Evolutionary conservation across 495 filamentous ascomycete genomes (phyloP).

Genomic region (Talaromyces proteolyticus): DNA sequence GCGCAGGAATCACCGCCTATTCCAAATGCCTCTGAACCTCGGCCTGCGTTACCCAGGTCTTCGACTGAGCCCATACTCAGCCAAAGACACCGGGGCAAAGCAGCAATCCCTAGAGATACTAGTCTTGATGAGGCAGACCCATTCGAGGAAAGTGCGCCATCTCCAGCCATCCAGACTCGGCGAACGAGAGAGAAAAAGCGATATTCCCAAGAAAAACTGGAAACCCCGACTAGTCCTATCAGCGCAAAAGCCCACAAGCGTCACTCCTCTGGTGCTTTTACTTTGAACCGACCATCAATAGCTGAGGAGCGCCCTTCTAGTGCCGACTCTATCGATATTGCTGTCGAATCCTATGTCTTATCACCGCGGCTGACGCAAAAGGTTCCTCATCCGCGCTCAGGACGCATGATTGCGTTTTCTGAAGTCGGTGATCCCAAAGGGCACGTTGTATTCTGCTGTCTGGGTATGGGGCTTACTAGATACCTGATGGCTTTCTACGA

Average conservation of each 20-base stretch:
- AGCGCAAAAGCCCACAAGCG: conserved; percentile 30
- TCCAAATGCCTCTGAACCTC: conserved; percentile 3
- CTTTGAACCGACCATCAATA: conserved; percentile 21
- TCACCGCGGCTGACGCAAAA: conserved; percentile 82
- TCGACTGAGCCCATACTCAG: conserved; percentile 12
- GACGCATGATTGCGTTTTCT: conserved; percentile 87
- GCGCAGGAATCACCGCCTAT: conserved; percentile 14
- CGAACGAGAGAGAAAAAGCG: conserved; percentile 45
- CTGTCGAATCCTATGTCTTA: conserved; percentile 78
- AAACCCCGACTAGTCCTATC: conserved; percentile 29
- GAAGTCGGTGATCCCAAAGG: conserved; percentile 93
- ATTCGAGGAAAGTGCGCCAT: conserved; percentile 63
- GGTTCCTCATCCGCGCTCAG: conserved; percentile 76
- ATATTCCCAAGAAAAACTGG: conserved; percentile 28
- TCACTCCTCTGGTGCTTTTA: conserved; percentile 28
- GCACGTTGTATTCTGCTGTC: conserved; percentile 90
- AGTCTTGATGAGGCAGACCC: conserved; percentile 10
- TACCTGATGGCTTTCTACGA: conserved; percentile 98
- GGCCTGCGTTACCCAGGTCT: conserved; percentile 1
- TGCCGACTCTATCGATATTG: conserved; percentile 82
- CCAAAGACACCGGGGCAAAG: conserved; percentile 17
- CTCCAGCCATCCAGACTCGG: conserved; percentile 54
- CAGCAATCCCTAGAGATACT: conserved; percentile 6
- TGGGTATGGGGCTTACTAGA: conserved; percentile 95
- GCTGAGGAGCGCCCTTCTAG: conserved; percentile 57